Percentiles rank a stretch among this genome's conserved stretches.
These are phyloP conservation scores for Aspergillus sp. DNA, from an alignment of 2,329 filamentous ascomycete species.

Conservation along the genomic window DNA sequence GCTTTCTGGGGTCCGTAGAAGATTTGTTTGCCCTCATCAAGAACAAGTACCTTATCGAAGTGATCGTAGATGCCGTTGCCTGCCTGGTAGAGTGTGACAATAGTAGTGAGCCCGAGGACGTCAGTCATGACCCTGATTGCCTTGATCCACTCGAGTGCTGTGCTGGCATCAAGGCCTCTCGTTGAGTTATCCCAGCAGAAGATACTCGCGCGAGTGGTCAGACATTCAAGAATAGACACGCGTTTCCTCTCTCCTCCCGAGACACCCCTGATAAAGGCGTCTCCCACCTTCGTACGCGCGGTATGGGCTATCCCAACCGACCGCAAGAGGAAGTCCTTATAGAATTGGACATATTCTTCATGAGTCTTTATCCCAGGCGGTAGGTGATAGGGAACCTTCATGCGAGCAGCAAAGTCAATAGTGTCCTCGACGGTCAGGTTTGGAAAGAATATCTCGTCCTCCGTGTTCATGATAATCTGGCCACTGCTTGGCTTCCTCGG, in stretches of 20 bases:
- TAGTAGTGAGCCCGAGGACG: not conserved
- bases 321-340: slow-evolving; percentile 48
- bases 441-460: slow-evolving; percentile 54
- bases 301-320: slow-evolving; percentile 60
- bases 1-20: not conserved
- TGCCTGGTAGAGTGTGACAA: slow-evolving; percentile 1
- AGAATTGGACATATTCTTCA: slow-evolving; percentile 22
- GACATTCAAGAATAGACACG: not conserved
- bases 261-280: not conserved
- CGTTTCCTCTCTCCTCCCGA: slow-evolving; percentile 1
- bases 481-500: slow-evolving; percentile 45
- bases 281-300: slow-evolving; percentile 54
- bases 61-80: not conserved
- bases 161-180: slow-evolving; percentile 3
- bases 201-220: not conserved
- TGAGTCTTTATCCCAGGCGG: slow-evolving; percentile 53
- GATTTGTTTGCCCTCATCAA: slow-evolving; percentile 3
- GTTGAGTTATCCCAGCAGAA: slow-evolving; percentile 6
- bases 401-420: slow-evolving; percentile 54
- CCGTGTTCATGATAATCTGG: slow-evolving; percentile 58
- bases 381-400: slow-evolving; percentile 69
- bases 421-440: slow-evolving; percentile 51
- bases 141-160: not conserved
- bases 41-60: not conserved
- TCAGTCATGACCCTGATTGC: not conserved